Evolutionary conservation across 2,329 filamentous ascomycete genomes (phyloP).

Genomic region (Colletotrichum sp.): DNA sequence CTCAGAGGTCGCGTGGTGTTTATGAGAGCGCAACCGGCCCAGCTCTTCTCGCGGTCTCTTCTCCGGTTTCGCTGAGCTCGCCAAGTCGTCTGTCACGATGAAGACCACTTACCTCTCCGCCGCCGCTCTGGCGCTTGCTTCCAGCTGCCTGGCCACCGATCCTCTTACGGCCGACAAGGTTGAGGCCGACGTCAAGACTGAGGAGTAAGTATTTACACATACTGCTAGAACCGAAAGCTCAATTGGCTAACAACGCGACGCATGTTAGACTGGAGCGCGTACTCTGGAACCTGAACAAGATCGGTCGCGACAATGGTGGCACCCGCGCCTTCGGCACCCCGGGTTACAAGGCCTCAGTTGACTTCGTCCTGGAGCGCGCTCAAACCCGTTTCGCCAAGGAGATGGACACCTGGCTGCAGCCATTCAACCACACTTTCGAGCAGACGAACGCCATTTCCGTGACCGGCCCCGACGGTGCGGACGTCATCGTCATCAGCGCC

Average conservation of each 20-base stretch:
- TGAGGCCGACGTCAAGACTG: slow-evolving; percentile 41
- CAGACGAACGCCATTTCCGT: slow-evolving; percentile 46
- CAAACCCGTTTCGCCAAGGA: slow-evolving; percentile 37
- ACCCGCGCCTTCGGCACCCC: slow-evolving; percentile 58
- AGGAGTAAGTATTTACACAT: slow-evolving; percentile 32
- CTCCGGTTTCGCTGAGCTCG: neutral
- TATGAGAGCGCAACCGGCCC: neutral
- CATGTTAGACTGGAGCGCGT: slow-evolving; percentile 47
- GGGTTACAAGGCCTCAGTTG: slow-evolving; percentile 54
- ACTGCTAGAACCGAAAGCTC: rapidly evolving
- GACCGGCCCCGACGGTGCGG: slow-evolving; percentile 47
- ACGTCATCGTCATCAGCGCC: slow-evolving; percentile 46
- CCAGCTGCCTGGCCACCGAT: slow-evolving; percentile 24
- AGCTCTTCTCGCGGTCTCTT: neutral
- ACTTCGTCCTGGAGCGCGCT: slow-evolving; percentile 48
- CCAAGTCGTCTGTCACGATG: neutral
- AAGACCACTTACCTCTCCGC: slow-evolving; percentile 13
- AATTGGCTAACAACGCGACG: neutral
- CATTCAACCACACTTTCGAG: slow-evolving; percentile 41
- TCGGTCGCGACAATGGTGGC: slow-evolving; percentile 52
- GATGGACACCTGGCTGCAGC: slow-evolving; percentile 45
- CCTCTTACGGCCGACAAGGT: slow-evolving; percentile 41
- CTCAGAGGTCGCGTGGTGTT: neutral
- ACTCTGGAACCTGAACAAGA: slow-evolving; percentile 51
- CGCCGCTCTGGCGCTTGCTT: slow-evolving; percentile 13